These are phyloP conservation scores for Calonectria hongkongensis DNA, from an alignment of 2,329 filamentous ascomycete genomes.

Conservation along the genomic window DNA sequence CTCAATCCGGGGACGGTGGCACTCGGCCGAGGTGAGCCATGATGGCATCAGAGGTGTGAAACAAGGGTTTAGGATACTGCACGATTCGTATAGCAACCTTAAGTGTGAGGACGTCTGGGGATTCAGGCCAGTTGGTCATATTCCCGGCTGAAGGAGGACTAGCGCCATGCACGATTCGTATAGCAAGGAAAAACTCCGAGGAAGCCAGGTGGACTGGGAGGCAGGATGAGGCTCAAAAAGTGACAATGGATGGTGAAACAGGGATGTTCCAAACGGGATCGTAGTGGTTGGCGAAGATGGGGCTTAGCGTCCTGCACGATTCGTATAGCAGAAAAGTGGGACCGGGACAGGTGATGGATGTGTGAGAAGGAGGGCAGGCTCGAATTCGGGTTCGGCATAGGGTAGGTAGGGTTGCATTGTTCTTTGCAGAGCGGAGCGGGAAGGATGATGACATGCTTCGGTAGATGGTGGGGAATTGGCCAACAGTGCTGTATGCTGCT, in stretches of 20 bases:
- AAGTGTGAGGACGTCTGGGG: not conserved
- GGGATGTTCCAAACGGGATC: not conserved
- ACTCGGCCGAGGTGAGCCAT: not conserved
- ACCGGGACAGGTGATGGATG: not conserved
- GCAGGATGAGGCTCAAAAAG: slow-evolving; percentile 20
- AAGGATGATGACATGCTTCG: slow-evolving; percentile 23
- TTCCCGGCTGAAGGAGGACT: not conserved
- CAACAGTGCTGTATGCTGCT: not conserved
- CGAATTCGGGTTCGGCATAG: slow-evolving; percentile 37
- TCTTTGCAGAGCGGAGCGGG: not conserved
- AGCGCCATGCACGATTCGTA: slow-evolving; percentile 36
- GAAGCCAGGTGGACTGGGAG: not conserved
- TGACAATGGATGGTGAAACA: slow-evolving; percentile 5
- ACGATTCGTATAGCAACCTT: slow-evolving; percentile 41
- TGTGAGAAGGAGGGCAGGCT: not conserved
- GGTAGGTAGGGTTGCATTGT: slow-evolving; percentile 20
- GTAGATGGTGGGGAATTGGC: not conserved
- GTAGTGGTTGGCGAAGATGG: slow-evolving; percentile 25
- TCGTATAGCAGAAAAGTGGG: slow-evolving; percentile 51
- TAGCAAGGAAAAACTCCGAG: slow-evolving; percentile 26
- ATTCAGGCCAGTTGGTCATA: not conserved
- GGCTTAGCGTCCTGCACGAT: slow-evolving; percentile 54
- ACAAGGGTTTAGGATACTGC: slow-evolving; percentile 29
- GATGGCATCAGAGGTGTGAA: slow-evolving; percentile 11
- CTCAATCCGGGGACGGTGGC: slow-evolving; percentile 26